Evolutionary conservation across 2,329 filamentous ascomycete species (phyloP).

Genomic region (Alternaria sp.): DNA sequence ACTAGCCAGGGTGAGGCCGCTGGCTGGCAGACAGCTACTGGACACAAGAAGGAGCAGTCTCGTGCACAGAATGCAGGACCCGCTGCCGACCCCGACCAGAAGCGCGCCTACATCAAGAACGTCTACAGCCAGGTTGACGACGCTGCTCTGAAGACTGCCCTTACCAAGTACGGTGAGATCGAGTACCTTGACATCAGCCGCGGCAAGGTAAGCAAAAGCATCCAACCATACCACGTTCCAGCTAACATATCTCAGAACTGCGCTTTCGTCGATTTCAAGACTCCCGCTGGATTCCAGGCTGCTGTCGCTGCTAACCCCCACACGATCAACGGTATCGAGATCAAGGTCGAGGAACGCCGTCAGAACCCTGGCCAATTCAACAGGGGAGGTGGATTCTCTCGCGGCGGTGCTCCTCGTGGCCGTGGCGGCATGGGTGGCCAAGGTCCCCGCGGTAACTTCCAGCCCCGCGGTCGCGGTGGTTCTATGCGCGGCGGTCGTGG

Average conservation of each 20-base stretch:
- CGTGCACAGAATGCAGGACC: constrained; percentile 72
- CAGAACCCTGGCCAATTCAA: constrained; percentile 56
- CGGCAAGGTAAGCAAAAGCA: constrained; percentile 71
- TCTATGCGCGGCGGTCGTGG: constrained; percentile 61
- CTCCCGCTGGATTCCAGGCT: constrained; percentile 79
- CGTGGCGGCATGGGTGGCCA: constrained; percentile 67
- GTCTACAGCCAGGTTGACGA: constrained; percentile 88
- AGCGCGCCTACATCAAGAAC: constrained; percentile 92
- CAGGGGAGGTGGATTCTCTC: constrained; percentile 48
- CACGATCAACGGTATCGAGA: constrained; percentile 79
- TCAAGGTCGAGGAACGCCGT: constrained; percentile 89
- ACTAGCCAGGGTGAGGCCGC: constrained; percentile 63
- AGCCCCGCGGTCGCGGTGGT: constrained; percentile 73
- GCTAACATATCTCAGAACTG: constrained; percentile 73
- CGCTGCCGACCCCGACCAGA: constrained; percentile 73
- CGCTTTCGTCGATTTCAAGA: constrained; percentile 93
- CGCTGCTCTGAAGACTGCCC: constrained; percentile 72
- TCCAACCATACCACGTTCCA: not conserved
- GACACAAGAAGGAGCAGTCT: constrained; percentile 84
- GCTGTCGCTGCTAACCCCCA: constrained; percentile 87
- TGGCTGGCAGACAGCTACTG: constrained; percentile 86
- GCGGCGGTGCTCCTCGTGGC: constrained; percentile 60
- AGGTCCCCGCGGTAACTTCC: constrained; percentile 73
- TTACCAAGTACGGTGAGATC: constrained; percentile 74
- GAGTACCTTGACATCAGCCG: constrained; percentile 71